Conservation (phyloP, 2,329 filamentous ascomycete genomes). For the Cladosporium sp. region DNA sequence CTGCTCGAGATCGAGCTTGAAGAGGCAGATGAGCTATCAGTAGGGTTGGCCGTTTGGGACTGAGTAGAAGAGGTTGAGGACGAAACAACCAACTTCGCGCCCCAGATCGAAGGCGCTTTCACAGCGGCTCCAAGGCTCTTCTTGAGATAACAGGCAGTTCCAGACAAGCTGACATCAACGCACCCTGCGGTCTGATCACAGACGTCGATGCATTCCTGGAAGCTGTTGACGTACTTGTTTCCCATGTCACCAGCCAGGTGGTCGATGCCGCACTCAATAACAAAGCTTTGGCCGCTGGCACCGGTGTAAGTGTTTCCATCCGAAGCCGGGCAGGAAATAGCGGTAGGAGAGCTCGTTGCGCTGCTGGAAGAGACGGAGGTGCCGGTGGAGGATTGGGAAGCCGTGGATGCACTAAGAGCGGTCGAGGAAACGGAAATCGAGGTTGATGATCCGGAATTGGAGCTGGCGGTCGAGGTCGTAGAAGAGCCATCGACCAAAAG, state of each 20-base stretch:
- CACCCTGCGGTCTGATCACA: slow-evolving; percentile 28
- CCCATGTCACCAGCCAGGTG: slow-evolving; percentile 26
- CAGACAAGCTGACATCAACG: slow-evolving; percentile 30
- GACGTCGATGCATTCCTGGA: slow-evolving; percentile 27
- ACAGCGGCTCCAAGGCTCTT: slow-evolving; percentile 19
- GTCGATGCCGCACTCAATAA: slow-evolving; percentile 28
- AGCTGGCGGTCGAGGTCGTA: not conserved
- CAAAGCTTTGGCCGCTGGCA: slow-evolving; percentile 20
- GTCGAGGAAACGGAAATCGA: too few relatives aligned
- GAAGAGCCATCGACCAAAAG: slow-evolving; percentile 16
- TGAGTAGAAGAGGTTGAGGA: slow-evolving; percentile 1
- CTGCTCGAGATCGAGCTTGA: not conserved
- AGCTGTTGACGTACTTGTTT: slow-evolving; percentile 15
- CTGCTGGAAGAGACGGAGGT: slow-evolving; percentile 5
- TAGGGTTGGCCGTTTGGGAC: not conserved
- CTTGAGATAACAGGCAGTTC: slow-evolving; percentile 30
- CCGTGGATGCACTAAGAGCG: too few relatives aligned
- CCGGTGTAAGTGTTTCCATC: slow-evolving; percentile 21
- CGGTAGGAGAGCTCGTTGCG: slow-evolving; percentile 12
- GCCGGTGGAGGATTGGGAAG: slow-evolving; percentile 12
- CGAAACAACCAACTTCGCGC: slow-evolving; percentile 21
- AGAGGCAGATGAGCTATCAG: not conserved
- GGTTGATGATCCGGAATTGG: too few relatives aligned
- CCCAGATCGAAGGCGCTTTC: slow-evolving; percentile 17
- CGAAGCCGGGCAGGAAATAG: slow-evolving; percentile 18